Evolutionary conservation across 106 monocot genomes (phyloP).

Genomic region (Acorus gramineus): DNA sequence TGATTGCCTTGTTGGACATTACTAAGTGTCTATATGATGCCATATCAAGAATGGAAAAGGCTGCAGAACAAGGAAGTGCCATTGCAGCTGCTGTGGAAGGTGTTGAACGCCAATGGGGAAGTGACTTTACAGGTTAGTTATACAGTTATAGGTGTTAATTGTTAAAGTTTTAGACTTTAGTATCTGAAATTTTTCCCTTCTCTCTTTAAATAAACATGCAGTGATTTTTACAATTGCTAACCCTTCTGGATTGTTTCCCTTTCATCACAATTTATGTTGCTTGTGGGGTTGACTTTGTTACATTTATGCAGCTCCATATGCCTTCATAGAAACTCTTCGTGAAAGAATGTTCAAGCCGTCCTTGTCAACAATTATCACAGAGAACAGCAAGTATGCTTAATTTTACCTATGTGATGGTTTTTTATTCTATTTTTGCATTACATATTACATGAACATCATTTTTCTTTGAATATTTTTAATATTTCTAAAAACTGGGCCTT

Average conservation of each 20-base stretch:
- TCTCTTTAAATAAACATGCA: too few species aligned
- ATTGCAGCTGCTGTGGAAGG: constrained; percentile 94
- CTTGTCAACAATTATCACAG: constrained; percentile 68
- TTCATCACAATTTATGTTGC: too few species aligned
- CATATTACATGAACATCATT: too few species aligned
- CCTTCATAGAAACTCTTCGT: constrained; percentile 79
- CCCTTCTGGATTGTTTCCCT: too few species aligned
- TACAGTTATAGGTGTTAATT: not conserved
- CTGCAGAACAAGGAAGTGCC: constrained; percentile 87
- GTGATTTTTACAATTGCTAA: too few species aligned
- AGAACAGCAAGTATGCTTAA: constrained; percentile 57
- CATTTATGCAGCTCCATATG: constrained; percentile 61
- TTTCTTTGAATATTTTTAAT: too few species aligned
- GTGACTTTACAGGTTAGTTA: constrained; percentile 49
- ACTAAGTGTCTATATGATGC: constrained; percentile 97
- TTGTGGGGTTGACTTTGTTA: too few species aligned
- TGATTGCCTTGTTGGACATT: constrained; percentile 88
- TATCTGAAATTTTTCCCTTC: too few species aligned
- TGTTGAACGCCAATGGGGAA: constrained; percentile 69
- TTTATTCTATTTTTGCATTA: too few species aligned
- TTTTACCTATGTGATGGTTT: too few species aligned
- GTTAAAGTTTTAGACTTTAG: too few species aligned
- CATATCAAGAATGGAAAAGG: constrained; percentile 96
- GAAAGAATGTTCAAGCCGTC: constrained; percentile 96
- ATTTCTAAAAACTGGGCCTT: too few species aligned